Conservation (phyloP, 768 basidiomycete genomes). For the Naganishia kalamii region DNA sequence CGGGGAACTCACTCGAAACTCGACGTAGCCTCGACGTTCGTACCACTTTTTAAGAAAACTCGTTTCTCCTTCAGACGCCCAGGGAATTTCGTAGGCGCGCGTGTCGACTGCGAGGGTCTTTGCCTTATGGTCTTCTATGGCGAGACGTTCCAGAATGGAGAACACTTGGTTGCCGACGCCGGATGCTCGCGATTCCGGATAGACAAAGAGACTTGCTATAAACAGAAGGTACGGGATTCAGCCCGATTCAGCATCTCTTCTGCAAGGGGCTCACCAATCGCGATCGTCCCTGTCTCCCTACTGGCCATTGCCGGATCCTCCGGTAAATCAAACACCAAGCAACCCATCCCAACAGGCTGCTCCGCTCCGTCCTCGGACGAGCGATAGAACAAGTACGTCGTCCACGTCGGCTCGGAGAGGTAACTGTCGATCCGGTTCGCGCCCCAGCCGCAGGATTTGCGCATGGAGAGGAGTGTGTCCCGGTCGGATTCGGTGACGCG, state of each 20-base stretch:
- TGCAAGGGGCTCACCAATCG: slow-evolving; percentile 25
- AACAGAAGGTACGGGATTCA: neutral
- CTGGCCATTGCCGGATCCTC: slow-evolving; percentile 27
- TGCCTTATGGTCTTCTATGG: slow-evolving; percentile 24
- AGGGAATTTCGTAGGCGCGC: slow-evolving; percentile 20
- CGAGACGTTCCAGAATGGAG: slow-evolving; percentile 26
- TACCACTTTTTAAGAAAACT: slow-evolving; percentile 26
- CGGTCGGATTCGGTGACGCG: slow-evolving; percentile 7
- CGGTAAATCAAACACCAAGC: slow-evolving; percentile 27
- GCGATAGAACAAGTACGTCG: neutral
- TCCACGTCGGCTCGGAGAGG: slow-evolving; percentile 9
- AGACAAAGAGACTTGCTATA: slow-evolving; percentile 35
- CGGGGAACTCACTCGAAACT: slow-evolving; percentile 25
- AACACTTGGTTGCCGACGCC: slow-evolving; percentile 26
- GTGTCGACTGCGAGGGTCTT: slow-evolving; percentile 31
- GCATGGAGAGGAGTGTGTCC: slow-evolving; percentile 7
- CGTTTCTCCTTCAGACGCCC: slow-evolving; percentile 6
- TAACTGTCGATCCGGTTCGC: slow-evolving; percentile 4
- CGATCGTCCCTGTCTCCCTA: slow-evolving; percentile 13
- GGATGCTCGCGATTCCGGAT: slow-evolving; percentile 20
- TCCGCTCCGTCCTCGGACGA: slow-evolving; percentile 17
- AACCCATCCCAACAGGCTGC: slow-evolving; percentile 31
- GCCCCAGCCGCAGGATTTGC: slow-evolving; percentile 13
- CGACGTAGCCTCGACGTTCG: slow-evolving; percentile 23
- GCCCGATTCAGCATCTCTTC: neutral